phyloP scores from a whole-genome alignment of 805 yeast species.

The Hanseniaspora pseudoguilliermondii region DNA sequence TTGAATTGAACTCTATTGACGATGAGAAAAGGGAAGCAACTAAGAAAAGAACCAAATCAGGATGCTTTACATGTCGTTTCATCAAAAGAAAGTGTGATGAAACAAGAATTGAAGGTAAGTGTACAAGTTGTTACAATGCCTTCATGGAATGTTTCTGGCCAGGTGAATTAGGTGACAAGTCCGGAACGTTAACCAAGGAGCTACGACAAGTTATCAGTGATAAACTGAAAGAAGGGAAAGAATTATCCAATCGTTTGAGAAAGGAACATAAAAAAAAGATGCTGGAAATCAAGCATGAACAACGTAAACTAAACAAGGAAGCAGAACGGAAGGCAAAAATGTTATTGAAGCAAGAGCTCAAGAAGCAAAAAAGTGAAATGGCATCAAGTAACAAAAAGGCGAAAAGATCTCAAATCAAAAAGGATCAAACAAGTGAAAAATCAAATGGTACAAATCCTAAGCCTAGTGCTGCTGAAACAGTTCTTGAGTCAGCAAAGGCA shows the following conservation, averaged over 20 bases:
- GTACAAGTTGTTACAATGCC: constrained; percentile 15
- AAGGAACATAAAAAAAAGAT: not conserved
- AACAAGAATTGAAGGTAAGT: constrained; percentile 14
- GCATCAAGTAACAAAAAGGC: not conserved
- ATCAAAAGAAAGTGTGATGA: constrained; percentile 20
- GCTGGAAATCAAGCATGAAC: not conserved
- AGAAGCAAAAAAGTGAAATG: not conserved
- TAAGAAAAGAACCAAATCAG: constrained; percentile 15
- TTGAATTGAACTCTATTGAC: not conserved
- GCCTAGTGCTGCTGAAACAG: not conserved
- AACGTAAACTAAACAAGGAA: not conserved
- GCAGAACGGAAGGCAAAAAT: not conserved
- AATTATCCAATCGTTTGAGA: not conserved
- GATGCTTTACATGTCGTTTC: constrained; percentile 18
- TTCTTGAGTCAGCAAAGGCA: constrained; percentile 5
- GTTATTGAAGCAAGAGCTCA: not conserved
- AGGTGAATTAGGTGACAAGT: constrained; percentile 7
- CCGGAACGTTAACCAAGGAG: constrained; percentile 16
- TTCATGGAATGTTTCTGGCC: constrained; percentile 19
- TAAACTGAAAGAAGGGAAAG: constrained; percentile 13
- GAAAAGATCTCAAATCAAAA: not conserved
- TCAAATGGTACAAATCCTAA: not conserved
- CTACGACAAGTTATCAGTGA: constrained; percentile 15
- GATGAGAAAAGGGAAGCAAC: constrained; percentile 10
- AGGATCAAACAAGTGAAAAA: not conserved